Evolutionary conservation across 2,329 filamentous ascomycete genomes (phyloP), one percentile per base, ranked within the genome.

Genomic region (Sclerotinia subarctica): DNA sequence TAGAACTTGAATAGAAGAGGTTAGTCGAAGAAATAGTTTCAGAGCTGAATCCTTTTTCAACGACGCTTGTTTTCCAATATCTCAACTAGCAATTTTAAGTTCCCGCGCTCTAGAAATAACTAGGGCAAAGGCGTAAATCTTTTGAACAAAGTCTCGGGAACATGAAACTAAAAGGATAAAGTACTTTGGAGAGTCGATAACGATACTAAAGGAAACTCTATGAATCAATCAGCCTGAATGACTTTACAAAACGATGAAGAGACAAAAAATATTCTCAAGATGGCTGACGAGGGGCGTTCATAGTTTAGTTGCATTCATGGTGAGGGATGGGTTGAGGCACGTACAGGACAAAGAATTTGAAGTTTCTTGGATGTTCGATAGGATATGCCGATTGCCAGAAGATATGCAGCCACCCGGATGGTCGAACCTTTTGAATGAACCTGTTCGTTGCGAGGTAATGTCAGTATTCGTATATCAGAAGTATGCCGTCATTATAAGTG

Each of bases 341-440:
- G 52, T 73, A 75, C 73, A 64, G 65, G 66, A 67, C 63, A 66
- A 71, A 66, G 49, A 71, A 74, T 63, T 73, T 74, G 72, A 74
- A 71, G 73, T 69, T 74, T 62, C 68, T 74, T 74, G 73, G 74
- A 68, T 69, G 69, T 73, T 67, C 66, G 65, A 65, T 68, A 47
- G 69, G 70, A 69, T 59, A 60, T 69, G 69, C 69, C 67, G 69
- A 72, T 72, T 67, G 64, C 72, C 68, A 74, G 74, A 75, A 69
- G 68, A 65, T 75, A 74, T 77, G 75, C 75, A 76, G 75, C 74
- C 73, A 76, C 73, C 75, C 76, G 73, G 47, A 38, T 38, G 56
- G 49, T 51, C 66, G 60, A 69, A 59, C 51, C 26, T 52, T 52
- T 53, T 64, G 21, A 64, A 66, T 65, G 72, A 72, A 76, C 72